Evolutionary conservation across 495 filamentous ascomycete genomes (phyloP).

Genomic region (Oidiodendron maius): DNA sequence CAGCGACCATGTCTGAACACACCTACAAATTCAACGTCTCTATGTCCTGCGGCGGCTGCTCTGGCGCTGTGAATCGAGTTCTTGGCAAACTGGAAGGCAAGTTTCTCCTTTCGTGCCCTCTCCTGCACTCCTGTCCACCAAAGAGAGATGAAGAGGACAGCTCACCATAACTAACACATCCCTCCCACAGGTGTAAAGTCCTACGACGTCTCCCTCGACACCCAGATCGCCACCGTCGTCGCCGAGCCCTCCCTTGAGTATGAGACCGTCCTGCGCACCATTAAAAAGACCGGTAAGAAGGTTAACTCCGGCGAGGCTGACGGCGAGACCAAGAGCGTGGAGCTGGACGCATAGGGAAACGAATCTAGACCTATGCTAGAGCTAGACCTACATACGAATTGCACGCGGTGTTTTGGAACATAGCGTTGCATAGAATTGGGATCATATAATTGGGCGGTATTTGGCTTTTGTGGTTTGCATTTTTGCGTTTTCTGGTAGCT

Average conservation of each 20-base stretch:
- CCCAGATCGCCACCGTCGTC: constrained; percentile 68
- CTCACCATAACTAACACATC: no score
- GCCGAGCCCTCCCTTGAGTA: constrained; percentile 61
- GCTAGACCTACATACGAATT: no score
- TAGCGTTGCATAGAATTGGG: no score
- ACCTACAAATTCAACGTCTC: constrained; percentile 63
- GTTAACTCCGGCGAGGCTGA: constrained; percentile 68
- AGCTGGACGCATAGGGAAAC: constrained; percentile 9
- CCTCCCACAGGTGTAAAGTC: constrained; percentile 67
- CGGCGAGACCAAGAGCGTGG: constrained; percentile 40
- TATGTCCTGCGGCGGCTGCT: constrained; percentile 63
- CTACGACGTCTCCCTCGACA: constrained; percentile 81
- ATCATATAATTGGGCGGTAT: no score
- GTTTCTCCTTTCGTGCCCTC: constrained; percentile 23
- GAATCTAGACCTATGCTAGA: no score
- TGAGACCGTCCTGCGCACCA: constrained; percentile 76
- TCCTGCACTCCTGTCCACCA: background rate
- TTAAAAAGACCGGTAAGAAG: constrained; percentile 93
- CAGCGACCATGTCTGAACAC: constrained; percentile 31
- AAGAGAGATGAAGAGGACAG: no score
- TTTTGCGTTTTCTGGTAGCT: no score
- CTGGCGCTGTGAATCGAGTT: constrained; percentile 72
- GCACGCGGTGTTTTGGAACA: no score
- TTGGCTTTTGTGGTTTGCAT: no score
- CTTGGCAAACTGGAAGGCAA: constrained; percentile 88